These are phyloP conservation scores for Talaromyces sp. DNA, from an alignment of 2,329 filamentous ascomycete genomes.

Conservation along the genomic window DNA sequence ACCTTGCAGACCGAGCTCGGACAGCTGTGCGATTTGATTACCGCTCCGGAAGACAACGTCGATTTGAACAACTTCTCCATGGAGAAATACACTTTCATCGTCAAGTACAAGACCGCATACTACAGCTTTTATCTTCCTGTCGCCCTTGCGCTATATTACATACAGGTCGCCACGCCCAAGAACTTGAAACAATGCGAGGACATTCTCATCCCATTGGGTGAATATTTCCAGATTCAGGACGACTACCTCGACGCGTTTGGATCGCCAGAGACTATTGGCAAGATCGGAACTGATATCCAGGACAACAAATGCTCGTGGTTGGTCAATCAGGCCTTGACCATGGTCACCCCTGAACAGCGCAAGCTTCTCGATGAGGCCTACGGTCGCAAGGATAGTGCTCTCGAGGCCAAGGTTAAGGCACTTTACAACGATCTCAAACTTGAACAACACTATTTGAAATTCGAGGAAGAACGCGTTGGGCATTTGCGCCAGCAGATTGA, in stretches of 20 bases:
- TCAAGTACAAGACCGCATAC: constrained; percentile 99
- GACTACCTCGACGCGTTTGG: constrained; percentile 99
- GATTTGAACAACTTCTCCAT: constrained; percentile 93
- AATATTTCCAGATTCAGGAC: constrained; percentile 99
- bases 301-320: constrained; percentile 99
- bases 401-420: constrained; percentile 83
- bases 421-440: constrained; percentile 83
- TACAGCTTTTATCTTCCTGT: constrained; percentile 99
- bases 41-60: constrained; percentile 88
- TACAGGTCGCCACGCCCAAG: constrained; percentile 76
- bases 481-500: constrained; percentile 74
- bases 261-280: constrained; percentile 86
- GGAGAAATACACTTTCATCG: constrained; percentile 95
- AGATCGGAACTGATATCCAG: constrained; percentile 98
- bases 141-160: constrained; percentile 80
- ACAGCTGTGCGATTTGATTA: constrained; percentile 90
- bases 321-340: constrained; percentile 85
- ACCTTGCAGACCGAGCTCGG: constrained; percentile 93
- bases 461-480: constrained; percentile 81
- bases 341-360: constrained; percentile 79
- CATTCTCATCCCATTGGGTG: constrained; percentile 93
- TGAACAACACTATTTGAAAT: constrained; percentile 77
- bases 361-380: constrained; percentile 88
- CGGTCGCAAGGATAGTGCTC: constrained; percentile 79
- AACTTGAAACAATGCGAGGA: constrained; percentile 87